Percentiles rank a stretch among this genome's conserved stretches.
Conservation (phyloP, 2,329 filamentous ascomycete species). For the Cladosporium phlei region DNA sequence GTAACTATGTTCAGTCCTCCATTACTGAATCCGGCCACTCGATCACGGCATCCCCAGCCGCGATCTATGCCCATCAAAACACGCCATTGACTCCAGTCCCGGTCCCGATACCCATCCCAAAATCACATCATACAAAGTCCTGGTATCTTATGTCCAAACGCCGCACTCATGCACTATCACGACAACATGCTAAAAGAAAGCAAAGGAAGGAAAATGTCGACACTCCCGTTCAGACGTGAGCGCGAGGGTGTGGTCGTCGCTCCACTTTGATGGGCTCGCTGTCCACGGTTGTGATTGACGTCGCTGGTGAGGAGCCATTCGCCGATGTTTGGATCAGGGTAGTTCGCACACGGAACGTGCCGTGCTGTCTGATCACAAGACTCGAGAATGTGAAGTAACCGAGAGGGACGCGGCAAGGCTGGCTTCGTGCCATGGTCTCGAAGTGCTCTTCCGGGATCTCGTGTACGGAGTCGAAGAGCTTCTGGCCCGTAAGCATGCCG, state of each 20-base stretch:
- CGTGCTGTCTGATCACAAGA: slow-evolving; percentile 29
- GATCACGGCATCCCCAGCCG: too few relatives aligned
- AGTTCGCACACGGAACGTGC: slow-evolving; percentile 27
- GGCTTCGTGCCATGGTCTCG: slow-evolving; percentile 23
- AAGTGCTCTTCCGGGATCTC: slow-evolving; percentile 25
- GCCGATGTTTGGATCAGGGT: slow-evolving; percentile 28
- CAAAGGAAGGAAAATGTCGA: background rate
- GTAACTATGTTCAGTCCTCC: too few relatives aligned
- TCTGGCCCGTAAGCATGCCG: slow-evolving; percentile 28
- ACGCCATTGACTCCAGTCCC: too few relatives aligned
- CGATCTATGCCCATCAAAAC: too few relatives aligned
- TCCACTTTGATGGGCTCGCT: slow-evolving; percentile 31
- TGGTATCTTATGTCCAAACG: slow-evolving; percentile 14
- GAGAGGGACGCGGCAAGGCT: slow-evolving; percentile 25
- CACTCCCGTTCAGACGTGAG: background rate
- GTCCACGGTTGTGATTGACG: slow-evolving; percentile 24
- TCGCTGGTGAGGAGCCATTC: slow-evolving; percentile 18
- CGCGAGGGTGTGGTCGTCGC: slow-evolving; percentile 15
- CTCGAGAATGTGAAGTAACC: slow-evolving; percentile 31
- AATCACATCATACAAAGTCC: background rate
- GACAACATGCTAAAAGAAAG: background rate
- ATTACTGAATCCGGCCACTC: too few relatives aligned
- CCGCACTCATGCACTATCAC: slow-evolving; percentile 1
- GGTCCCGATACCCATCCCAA: background rate
- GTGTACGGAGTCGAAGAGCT: slow-evolving; percentile 32